Percentiles rank a stretch among this genome's conserved stretches.
phyloP scores from a whole-genome alignment of 345 rosid species.

The Citrus glauca region DNA sequence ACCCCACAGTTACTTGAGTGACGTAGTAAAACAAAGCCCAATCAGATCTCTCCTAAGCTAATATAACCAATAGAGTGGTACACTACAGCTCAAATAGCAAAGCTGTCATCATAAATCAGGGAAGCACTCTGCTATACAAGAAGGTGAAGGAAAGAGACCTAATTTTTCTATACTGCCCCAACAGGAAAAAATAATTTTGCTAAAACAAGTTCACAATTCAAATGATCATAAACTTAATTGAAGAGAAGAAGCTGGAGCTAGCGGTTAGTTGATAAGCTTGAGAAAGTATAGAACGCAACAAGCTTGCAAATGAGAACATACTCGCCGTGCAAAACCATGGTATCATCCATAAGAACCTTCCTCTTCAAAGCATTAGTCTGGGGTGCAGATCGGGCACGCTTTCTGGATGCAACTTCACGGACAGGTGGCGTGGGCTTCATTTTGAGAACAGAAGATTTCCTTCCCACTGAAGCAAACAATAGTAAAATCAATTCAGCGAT shows the following conservation, averaged over 20 bases:
- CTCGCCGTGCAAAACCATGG: conserved; percentile 98
- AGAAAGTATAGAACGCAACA: background rate
- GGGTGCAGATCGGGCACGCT: conserved; percentile 56
- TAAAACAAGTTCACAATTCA: background rate
- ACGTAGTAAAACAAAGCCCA: background rate
- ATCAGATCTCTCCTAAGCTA: background rate
- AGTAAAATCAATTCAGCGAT: background rate
- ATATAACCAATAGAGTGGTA: background rate
- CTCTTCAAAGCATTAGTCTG: conserved; percentile 68
- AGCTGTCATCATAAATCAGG: background rate
- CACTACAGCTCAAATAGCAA: background rate
- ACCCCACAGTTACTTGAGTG: background rate
- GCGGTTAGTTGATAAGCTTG: background rate
- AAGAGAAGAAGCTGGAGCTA: background rate
- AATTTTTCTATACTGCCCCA: background rate
- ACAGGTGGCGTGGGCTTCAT: conserved; percentile 71
- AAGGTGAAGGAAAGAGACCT: background rate
- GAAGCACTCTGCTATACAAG: background rate
- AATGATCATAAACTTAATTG: background rate
- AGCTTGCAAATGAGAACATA: conserved; percentile 42
- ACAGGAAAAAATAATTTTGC: background rate
- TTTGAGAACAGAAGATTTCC: conserved; percentile 71
- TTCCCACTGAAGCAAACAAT: conserved; percentile 57
- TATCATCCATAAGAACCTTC: conserved; percentile 91
- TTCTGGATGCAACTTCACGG: conserved; percentile 53